These are phyloP conservation scores for Penicillium occitanis DNA, from an alignment of 2,329 filamentous ascomycete genomes.

Conservation along the genomic window DNA sequence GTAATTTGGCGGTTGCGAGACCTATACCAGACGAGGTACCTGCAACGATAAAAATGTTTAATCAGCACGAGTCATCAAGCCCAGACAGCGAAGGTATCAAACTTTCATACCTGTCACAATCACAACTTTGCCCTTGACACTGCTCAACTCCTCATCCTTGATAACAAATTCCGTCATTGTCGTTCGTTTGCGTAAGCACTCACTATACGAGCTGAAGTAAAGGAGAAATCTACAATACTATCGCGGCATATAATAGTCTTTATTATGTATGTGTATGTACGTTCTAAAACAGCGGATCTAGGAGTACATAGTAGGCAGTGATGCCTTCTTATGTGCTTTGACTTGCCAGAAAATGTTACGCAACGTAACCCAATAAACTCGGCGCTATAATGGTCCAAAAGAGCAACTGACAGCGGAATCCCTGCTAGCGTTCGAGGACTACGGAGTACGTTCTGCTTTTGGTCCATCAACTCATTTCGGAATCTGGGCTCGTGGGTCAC, in stretches of 20 bases:
- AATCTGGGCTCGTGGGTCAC: neutral
- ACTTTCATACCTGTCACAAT: slow-evolving; percentile 51
- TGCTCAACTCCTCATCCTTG: slow-evolving; percentile 44
- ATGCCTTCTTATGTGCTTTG: neutral
- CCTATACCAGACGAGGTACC: slow-evolving; percentile 63
- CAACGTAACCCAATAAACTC: neutral
- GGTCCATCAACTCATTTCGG: neutral
- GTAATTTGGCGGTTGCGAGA: slow-evolving; percentile 54
- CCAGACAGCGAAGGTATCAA: neutral
- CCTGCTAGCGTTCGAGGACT: neutral
- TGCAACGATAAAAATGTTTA: slow-evolving; percentile 23
- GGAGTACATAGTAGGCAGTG: neutral
- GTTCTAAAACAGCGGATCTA: neutral
- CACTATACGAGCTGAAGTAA: neutral
- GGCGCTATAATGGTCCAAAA: neutral
- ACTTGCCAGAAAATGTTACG: neutral
- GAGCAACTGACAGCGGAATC: neutral
- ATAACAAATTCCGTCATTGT: slow-evolving; percentile 50
- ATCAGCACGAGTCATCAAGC: neutral
- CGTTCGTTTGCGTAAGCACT: neutral
- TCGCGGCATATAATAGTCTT: neutral
- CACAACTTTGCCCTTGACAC: slow-evolving; percentile 53
- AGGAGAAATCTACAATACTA: neutral
- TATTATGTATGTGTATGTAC: neutral
- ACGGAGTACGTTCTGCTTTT: neutral